Evolutionary conservation across 352 stramenopile species (phyloP), one percentile per base, ranked within the genome.

Genomic region (Phytophthora palmivora): DNA sequence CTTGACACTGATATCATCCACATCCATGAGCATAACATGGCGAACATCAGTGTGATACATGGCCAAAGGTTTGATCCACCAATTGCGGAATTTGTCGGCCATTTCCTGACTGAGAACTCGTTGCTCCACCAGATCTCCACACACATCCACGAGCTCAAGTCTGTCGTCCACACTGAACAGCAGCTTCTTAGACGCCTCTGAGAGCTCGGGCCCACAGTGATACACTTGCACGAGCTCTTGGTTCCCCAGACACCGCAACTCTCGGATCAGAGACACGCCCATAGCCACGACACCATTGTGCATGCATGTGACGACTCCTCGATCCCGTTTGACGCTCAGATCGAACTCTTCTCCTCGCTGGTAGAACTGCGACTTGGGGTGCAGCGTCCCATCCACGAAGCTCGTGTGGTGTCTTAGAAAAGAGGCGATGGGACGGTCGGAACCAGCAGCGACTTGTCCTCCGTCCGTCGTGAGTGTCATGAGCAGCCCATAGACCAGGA

Each of bases 181-280:
- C 12, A 70, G n/a, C 37, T 36, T 36, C 41, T 58, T 52, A 7
- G 44, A 50, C 30, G 50, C 30, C 2, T 54, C 34, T 22, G 61
- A 70, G 7, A 70, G 33, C 42, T 70, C 53, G 3, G 54, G 11
- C 0, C 54, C 39, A 18, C 61, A 65, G 39, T 70, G 61, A 50
- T 70, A 70, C n/a, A 70, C 54, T 54, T 70, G 54, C 11, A 70
- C 38, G 7, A 65, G 46, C 53, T 65, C 60, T 8, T 63, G 6
- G 11, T 69, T 69, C n/a, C 60, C 60, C 12, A 69, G 39, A 41
- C 61, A 70, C n/a, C 61, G 44, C 16, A 70, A 30, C 21, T 70
- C 61, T 34, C 61, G 54, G 12, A 70, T 63, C 6, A 70, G 33
- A 10, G 61, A 70, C 12, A 59, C 44, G 2, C 60, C 53, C 61